A percentile compares a stretch with the other conserved stretches of the same genome.
phyloP scores from a whole-genome alignment of 129 eudicot genomes.

The Apium graveolens region DNA sequence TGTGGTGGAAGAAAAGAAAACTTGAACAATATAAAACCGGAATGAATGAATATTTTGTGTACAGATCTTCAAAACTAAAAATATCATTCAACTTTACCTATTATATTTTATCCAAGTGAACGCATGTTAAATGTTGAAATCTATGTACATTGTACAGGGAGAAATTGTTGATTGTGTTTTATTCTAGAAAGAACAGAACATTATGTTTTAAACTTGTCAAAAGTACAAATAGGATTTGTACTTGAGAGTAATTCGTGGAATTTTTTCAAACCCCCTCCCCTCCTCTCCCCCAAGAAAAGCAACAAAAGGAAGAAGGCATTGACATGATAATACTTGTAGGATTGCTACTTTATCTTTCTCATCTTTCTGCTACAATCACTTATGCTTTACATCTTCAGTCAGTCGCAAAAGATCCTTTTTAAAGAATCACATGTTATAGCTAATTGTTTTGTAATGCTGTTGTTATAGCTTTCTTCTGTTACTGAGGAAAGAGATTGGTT shows the following conservation, averaged over 20 bases:
- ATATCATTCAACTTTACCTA: neutral
- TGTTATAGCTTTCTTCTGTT: constrained; percentile 61
- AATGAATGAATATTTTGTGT: neutral
- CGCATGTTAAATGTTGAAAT: neutral
- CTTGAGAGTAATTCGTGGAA: neutral
- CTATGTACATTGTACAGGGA: neutral
- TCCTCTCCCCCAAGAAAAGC: no score
- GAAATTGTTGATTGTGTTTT: neutral
- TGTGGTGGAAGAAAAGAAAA: neutral
- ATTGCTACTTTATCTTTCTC: neutral
- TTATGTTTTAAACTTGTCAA: neutral
- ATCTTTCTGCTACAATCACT: neutral
- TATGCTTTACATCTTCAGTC: neutral
- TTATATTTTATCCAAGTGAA: neutral
- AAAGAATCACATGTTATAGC: neutral
- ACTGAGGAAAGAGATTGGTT: constrained; percentile 70
- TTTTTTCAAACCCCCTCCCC: neutral
- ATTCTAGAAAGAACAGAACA: neutral
- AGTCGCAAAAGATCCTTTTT: neutral
- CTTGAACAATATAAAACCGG: neutral
- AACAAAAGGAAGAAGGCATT: neutral
- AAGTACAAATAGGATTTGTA: neutral
- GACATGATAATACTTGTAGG: neutral
- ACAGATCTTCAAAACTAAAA: neutral
- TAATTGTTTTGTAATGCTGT: neutral